These are phyloP conservation scores for Zygoascus hellenicus DNA, from an alignment of 1,139 yeast genomes.

Conservation along the genomic window DNA sequence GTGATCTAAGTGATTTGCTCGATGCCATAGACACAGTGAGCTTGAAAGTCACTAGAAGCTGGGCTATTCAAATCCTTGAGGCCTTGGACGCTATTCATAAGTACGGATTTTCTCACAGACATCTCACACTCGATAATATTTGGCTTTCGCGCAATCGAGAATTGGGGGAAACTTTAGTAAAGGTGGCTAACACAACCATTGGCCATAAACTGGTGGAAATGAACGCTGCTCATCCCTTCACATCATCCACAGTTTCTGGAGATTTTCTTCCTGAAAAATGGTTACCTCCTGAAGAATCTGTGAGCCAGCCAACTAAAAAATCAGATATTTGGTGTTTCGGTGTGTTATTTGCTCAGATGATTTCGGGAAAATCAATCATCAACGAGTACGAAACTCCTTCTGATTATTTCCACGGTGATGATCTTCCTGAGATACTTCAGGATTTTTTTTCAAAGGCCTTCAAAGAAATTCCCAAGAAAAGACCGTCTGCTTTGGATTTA, in stretches of 20 bases:
- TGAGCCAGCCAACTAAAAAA: constrained; percentile 52
- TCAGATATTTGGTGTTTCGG: constrained; percentile 95
- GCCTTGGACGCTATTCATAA: constrained; percentile 81
- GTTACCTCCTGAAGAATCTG: constrained; percentile 68
- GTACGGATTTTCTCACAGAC: constrained; percentile 68
- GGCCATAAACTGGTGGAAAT: constrained; percentile 62
- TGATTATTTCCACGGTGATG: constrained; percentile 47
- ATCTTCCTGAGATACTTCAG: constrained; percentile 48
- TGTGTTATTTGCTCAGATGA: constrained; percentile 64
- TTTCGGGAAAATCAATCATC: constrained; percentile 56
- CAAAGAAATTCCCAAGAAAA: constrained; percentile 56
- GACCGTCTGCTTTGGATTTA: constrained; percentile 79
- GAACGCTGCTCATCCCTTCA: constrained; percentile 37
- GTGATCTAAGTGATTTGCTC: constrained; percentile 59
- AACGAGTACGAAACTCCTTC: constrained; percentile 54
- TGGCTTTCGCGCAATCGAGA: constrained; percentile 45
- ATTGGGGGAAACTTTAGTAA: constrained; percentile 52
- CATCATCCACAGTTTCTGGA: constrained; percentile 14
- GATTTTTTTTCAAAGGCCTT: constrained; percentile 67
- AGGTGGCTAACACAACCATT: constrained; percentile 63
- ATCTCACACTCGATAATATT: constrained; percentile 58
- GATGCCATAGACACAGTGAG: constrained; percentile 64
- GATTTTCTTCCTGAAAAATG: constrained; percentile 38
- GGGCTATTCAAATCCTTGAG: constrained; percentile 84
- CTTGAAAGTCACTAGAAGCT: constrained; percentile 71